Conservation (phyloP, 2,329 filamentous ascomycete species). For the Cladosporium phlei region DNA sequence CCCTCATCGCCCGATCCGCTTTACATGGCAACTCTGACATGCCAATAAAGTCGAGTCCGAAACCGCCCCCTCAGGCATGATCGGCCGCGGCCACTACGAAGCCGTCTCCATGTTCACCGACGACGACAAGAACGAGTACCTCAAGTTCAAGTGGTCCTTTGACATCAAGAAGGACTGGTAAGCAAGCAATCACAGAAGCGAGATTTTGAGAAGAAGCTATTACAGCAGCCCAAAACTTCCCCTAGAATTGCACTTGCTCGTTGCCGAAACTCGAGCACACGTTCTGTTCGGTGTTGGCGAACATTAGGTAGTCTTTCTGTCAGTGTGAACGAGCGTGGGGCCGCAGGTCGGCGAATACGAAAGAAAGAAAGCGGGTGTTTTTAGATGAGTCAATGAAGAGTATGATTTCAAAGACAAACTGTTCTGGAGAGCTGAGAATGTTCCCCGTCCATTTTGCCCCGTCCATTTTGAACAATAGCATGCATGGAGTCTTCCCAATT, state of each 20-base stretch:
- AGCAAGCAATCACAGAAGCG: constrained; percentile 12
- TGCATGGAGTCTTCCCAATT: too few species aligned
- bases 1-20: neutral
- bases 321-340: neutral
- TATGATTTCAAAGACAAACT: neutral
- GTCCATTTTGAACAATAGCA: too few species aligned
- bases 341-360: neutral
- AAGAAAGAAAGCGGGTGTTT: too few species aligned
- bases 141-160: constrained; percentile 93
- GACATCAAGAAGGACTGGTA: constrained; percentile 97
- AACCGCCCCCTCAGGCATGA: constrained; percentile 85
- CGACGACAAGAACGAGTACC: constrained; percentile 85
- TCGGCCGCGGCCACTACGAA: constrained; percentile 84
- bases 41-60: constrained; percentile 69
- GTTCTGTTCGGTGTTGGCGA: too few species aligned
- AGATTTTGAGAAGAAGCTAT: neutral
- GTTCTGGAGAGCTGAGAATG: too few species aligned
- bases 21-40: too few species aligned
- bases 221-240: neutral
- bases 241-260: too few species aligned
- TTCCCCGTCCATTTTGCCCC: too few species aligned
- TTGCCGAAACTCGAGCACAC: too few species aligned
- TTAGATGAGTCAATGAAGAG: constrained; percentile 2
- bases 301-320: too few species aligned
- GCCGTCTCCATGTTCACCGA: constrained; percentile 88